These are phyloP conservation scores for Neoarthrinium moseri DNA, from an alignment of 2,329 filamentous ascomycete species.

Conservation along the genomic window DNA sequence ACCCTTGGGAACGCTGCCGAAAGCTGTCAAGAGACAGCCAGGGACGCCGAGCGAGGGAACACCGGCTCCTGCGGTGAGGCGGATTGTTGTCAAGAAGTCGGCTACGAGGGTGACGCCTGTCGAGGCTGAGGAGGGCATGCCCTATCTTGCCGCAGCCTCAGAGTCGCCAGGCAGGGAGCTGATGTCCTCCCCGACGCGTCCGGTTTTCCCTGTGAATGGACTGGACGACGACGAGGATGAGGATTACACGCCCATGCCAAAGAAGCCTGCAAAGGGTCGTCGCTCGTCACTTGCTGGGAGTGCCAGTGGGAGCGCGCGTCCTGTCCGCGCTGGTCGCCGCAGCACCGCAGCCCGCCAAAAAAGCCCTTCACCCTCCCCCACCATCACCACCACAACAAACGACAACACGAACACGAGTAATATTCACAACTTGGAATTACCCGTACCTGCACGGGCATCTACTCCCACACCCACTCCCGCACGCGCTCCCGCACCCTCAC, in stretches of 20 bases:
- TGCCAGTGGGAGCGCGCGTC: conserved; percentile 8
- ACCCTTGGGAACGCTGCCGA: conserved; percentile 72
- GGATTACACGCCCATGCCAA: conserved; percentile 44
- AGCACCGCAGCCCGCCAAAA: conserved; percentile 12
- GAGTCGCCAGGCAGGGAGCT: neutral
- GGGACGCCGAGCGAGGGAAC: conserved; percentile 30
- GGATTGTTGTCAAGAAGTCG: conserved; percentile 30
- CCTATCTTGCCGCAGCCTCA: neutral
- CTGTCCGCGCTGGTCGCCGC: conserved; percentile 9
- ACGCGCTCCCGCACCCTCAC: too few species aligned
- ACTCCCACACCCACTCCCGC: too few species aligned
- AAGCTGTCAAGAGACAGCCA: conserved; percentile 55
- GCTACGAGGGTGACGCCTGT: conserved; percentile 27
- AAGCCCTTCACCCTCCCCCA: conserved; percentile 12
- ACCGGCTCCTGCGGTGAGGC: conserved; percentile 20
- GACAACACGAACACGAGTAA: neutral
- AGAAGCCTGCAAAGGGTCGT: conserved; percentile 24
- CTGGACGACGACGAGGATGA: conserved; percentile 37
- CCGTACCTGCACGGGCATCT: too few species aligned
- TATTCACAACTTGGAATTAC: too few species aligned
- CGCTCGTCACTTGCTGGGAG: conserved; percentile 12
- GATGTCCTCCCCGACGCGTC: conserved; percentile 12
- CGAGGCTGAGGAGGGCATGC: conserved; percentile 17
- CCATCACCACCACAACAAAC: neutral
- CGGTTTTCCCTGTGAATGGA: conserved; percentile 9